Percentiles rank a stretch among this genome's conserved stretches.
These are phyloP conservation scores for Lactifluus pinguis DNA, from an alignment of 768 basidiomycete genomes.

Conservation along the genomic window DNA sequence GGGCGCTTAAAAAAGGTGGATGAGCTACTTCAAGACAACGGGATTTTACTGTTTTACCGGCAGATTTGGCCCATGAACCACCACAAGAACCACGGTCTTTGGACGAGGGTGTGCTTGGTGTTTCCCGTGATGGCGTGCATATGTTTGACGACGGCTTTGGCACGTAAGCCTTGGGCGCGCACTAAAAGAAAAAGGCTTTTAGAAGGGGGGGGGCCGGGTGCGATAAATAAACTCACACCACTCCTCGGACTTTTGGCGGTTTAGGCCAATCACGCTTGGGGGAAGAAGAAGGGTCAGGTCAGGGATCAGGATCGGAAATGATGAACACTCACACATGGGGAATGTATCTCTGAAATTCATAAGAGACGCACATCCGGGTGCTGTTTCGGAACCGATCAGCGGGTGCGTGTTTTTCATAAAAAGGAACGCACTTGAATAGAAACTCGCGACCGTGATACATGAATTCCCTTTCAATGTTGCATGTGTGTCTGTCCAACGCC, in stretches of 20 bases:
- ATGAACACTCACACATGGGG: conserved; percentile 40
- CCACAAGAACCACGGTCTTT: conserved; percentile 56
- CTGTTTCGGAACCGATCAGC: conserved; percentile 29
- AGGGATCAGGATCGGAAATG: too few relatives aligned
- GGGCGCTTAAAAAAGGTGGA: conserved; percentile 29
- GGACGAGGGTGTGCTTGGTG: conserved; percentile 35
- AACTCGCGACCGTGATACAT: conserved; percentile 65
- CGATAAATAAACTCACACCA: conserved; percentile 43
- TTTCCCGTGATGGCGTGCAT: conserved; percentile 48
- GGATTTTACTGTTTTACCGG: conserved; percentile 32
- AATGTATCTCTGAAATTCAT: conserved; percentile 58
- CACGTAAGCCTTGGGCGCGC: conserved; percentile 27
- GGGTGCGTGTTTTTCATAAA: background rate
- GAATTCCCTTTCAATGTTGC: conserved; percentile 56
- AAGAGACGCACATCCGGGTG: conserved; percentile 58
- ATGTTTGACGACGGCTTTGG: conserved; percentile 40
- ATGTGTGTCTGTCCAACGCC: conserved; percentile 54
- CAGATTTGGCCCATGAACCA: conserved; percentile 67
- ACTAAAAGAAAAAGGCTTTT: background rate
- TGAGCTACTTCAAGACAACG: too few relatives aligned
- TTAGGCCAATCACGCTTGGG: conserved; percentile 13
- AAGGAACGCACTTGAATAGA: conserved; percentile 58
- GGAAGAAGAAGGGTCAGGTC: conserved; percentile 9
- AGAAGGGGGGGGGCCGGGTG: conserved; percentile 1
- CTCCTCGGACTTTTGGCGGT: conserved; percentile 51